Percentiles rank a stretch among this genome's conserved stretches.
Evolutionary conservation across 2,329 filamentous ascomycete species (phyloP).

Genomic region (Talaromyces sp.): DNA sequence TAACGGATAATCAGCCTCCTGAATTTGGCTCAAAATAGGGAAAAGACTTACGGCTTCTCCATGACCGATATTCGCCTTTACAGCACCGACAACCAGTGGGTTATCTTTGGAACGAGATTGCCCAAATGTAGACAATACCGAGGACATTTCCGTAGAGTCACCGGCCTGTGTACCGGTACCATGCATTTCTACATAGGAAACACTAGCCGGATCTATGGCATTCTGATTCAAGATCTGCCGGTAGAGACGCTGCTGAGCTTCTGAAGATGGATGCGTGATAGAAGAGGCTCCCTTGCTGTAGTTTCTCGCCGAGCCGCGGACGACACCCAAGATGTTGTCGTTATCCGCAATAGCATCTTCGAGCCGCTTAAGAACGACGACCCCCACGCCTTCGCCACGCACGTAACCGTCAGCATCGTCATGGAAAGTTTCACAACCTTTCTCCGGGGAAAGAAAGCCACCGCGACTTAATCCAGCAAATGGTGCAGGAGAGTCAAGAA

Average conservation of each 20-base stretch:
- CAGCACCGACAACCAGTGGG: slow-evolving; percentile 21
- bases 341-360: slow-evolving; percentile 72
- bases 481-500: slow-evolving; percentile 22
- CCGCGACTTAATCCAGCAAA: slow-evolving; percentile 40
- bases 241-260: slow-evolving; percentile 18
- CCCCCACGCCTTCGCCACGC: slow-evolving; percentile 69
- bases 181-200: slow-evolving; percentile 28
- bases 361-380: slow-evolving; percentile 70
- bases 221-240: slow-evolving; percentile 11
- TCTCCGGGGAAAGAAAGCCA: slow-evolving; percentile 67
- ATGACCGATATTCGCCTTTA: slow-evolving; percentile 37
- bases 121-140: slow-evolving; percentile 19
- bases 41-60: slow-evolving; percentile 25
- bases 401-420: slow-evolving; percentile 78
- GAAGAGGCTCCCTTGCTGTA: slow-evolving; percentile 76
- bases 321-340: slow-evolving; percentile 65
- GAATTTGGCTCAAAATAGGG: neutral
- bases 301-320: slow-evolving; percentile 70
- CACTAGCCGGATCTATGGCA: slow-evolving; percentile 10
- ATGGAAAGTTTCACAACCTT: slow-evolving; percentile 74
- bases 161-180: slow-evolving; percentile 26
- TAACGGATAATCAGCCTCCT: neutral
- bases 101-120: slow-evolving; percentile 22
- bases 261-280: slow-evolving; percentile 52
- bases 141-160: slow-evolving; percentile 26